A percentile compares a stretch with the other conserved stretches of the same genome.
Evolutionary conservation across 164 flowering plant genomes (phyloP).

Genomic region (Houttuynia cordata): DNA sequence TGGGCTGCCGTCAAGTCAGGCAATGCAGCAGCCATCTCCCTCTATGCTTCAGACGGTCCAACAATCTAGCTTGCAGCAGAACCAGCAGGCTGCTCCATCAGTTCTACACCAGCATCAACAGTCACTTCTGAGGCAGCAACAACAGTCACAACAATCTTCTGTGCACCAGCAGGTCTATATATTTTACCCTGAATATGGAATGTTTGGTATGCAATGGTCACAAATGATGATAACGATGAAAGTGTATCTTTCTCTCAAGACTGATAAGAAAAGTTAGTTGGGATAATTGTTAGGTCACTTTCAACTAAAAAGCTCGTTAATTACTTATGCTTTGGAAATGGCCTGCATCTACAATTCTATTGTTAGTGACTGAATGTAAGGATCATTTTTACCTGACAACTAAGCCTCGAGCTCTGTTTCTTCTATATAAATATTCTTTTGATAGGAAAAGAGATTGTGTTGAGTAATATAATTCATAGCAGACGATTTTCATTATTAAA

Average conservation of each 20-base stretch:
- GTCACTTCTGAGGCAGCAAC: conserved; percentile 45
- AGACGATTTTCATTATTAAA: not conserved
- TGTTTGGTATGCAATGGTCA: no score
- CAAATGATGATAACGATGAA: no score
- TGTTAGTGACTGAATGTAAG: no score
- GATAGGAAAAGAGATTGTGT: no score
- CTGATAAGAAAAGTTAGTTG: not conserved
- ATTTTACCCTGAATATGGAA: no score
- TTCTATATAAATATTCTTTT: no score
- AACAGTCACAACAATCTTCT: conserved; percentile 27
- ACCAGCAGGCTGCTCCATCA: conserved; percentile 48
- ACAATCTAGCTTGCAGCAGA: conserved; percentile 44
- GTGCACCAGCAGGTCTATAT: conserved; percentile 25
- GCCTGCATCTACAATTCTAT: no score
- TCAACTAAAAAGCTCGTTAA: no score
- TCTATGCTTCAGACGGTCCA: conserved; percentile 41
- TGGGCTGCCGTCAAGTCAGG: conserved; percentile 20
- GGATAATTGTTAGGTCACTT: no score
- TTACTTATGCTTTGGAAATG: no score
- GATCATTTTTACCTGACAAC: no score
- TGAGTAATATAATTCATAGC: not conserved
- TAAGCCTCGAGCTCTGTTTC: no score
- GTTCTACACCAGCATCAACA: conserved; percentile 63
- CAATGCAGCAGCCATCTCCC: conserved; percentile 37
- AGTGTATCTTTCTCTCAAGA: not conserved